A percentile compares a stretch with the other conserved stretches of the same genome.
These are phyloP conservation scores for Mollisia scopiformis DNA, from an alignment of 2,329 filamentous ascomycete genomes.

Conservation along the genomic window DNA sequence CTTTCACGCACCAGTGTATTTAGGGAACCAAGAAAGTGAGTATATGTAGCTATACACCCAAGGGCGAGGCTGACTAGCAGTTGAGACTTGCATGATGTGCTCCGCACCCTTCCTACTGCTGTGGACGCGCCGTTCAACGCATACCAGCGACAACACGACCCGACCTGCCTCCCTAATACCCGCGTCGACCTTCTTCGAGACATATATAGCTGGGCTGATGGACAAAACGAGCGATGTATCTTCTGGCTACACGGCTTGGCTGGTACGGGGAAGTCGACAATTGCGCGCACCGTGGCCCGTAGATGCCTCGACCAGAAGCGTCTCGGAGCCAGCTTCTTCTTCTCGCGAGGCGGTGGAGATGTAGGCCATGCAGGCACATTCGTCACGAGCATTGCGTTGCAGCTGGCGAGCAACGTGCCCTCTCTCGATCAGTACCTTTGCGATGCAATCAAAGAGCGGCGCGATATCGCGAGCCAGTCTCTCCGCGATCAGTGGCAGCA, in stretches of 20 bases:
- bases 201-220: slow-evolving; percentile 20
- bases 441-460: slow-evolving; percentile 13
- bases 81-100: too few species aligned
- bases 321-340: slow-evolving; percentile 38
- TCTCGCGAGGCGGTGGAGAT: slow-evolving; percentile 22
- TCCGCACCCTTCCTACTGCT: background rate
- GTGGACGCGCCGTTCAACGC: background rate
- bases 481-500: slow-evolving; percentile 49
- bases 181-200: slow-evolving; percentile 27
- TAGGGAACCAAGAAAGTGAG: too few species aligned
- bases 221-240: slow-evolving; percentile 20
- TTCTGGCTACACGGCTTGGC: slow-evolving; percentile 42
- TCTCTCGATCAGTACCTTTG: slow-evolving; percentile 15
- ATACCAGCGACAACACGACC: background rate
- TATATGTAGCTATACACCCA: too few species aligned
- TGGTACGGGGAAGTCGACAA: slow-evolving; percentile 41
- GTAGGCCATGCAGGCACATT: slow-evolving; percentile 36
- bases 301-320: slow-evolving; percentile 16
- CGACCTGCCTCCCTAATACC: slow-evolving; percentile 28
- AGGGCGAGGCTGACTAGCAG: too few species aligned
- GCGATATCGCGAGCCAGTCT: slow-evolving; percentile 11
- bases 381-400: slow-evolving; percentile 36
- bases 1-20: too few species aligned
- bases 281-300: slow-evolving; percentile 39
- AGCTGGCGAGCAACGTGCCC: slow-evolving; percentile 27